Percentiles rank a stretch among this genome's conserved stretches.
phyloP scores from a whole-genome alignment of 306 rosid species.

The Dryas drummondii region DNA sequence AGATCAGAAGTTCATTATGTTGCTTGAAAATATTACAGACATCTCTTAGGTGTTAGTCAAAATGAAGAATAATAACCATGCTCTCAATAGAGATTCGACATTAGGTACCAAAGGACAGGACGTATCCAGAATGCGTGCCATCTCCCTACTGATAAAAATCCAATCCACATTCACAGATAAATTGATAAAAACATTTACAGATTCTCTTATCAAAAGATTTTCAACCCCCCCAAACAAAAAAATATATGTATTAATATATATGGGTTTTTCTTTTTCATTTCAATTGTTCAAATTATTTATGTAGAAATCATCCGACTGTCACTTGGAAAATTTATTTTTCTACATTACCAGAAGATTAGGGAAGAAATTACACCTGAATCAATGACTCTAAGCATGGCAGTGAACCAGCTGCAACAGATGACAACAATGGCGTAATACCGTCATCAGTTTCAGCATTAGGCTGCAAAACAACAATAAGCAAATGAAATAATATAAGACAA shows the following conservation, averaged over 20 bases:
- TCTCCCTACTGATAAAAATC: background rate
- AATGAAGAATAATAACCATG: background rate
- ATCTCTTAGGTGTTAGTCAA: background rate
- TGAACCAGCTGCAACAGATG: slow-evolving; percentile 90
- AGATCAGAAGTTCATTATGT: background rate
- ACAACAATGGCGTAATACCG: slow-evolving; percentile 78
- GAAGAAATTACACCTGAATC: slow-evolving; percentile 62
- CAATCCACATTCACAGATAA: background rate
- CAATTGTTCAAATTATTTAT: background rate
- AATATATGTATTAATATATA: background rate
- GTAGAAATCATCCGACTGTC: slow-evolving; percentile 13
- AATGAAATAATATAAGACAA: slow-evolving; percentile 11
- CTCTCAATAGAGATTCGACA: background rate
- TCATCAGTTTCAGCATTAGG: slow-evolving; percentile 92
- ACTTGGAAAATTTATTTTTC: background rate
- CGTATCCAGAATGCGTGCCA: background rate
- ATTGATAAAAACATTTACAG: background rate
- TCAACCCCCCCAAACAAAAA: background rate
- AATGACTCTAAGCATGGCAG: slow-evolving; percentile 76
- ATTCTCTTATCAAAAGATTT: background rate
- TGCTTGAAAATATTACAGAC: background rate
- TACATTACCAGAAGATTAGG: slow-evolving; percentile 10
- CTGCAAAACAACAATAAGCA: slow-evolving; percentile 48
- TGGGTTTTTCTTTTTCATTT: background rate
- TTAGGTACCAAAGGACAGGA: background rate